A percentile compares a stretch with the other conserved stretches of the same genome.
phyloP scores from a whole-genome alignment of 192 early-diverging fungal genomes.

The Podochytrium sp. region DNA sequence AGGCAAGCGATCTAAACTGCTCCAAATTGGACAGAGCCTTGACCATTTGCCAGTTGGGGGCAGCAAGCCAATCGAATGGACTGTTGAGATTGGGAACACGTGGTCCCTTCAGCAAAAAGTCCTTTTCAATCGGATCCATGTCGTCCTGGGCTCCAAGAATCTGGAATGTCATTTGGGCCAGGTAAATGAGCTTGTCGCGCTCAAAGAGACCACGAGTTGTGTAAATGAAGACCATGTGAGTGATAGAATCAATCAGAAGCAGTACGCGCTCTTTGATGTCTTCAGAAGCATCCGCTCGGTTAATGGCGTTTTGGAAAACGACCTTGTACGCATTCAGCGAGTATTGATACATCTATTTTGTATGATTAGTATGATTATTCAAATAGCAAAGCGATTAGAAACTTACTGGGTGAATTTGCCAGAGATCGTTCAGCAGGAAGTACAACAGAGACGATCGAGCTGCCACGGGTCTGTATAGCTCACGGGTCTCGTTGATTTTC shows the following conservation, averaged over 20 bases:
- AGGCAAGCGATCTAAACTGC: constrained; percentile 56
- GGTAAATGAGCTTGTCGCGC: constrained; percentile 66
- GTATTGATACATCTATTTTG: constrained; percentile 67
- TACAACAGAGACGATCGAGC: constrained; percentile 66
- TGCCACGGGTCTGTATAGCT: constrained; percentile 67
- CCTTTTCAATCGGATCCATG: constrained; percentile 60
- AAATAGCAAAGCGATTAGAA: background rate
- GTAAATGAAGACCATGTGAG: constrained; percentile 65
- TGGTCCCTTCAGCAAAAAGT: constrained; percentile 62
- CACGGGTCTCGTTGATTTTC: constrained; percentile 72
- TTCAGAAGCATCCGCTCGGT: constrained; percentile 58
- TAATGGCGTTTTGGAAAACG: constrained; percentile 68
- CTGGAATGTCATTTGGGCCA: constrained; percentile 71
- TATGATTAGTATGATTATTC: background rate
- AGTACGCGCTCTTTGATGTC: constrained; percentile 65
- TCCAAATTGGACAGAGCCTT: constrained; percentile 65
- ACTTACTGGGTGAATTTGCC: constrained; percentile 64
- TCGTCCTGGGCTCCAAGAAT: constrained; percentile 60
- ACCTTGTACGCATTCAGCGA: constrained; percentile 72
- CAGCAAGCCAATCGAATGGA: constrained; percentile 63
- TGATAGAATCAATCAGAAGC: constrained; percentile 64
- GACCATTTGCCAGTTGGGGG: constrained; percentile 58
- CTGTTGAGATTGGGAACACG: constrained; percentile 50
- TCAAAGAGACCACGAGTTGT: constrained; percentile 69
- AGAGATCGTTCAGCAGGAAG: constrained; percentile 68